Conservation (phyloP, 108 stramenopile genomes). For the Cyclostephanos tholiformis region DNA sequence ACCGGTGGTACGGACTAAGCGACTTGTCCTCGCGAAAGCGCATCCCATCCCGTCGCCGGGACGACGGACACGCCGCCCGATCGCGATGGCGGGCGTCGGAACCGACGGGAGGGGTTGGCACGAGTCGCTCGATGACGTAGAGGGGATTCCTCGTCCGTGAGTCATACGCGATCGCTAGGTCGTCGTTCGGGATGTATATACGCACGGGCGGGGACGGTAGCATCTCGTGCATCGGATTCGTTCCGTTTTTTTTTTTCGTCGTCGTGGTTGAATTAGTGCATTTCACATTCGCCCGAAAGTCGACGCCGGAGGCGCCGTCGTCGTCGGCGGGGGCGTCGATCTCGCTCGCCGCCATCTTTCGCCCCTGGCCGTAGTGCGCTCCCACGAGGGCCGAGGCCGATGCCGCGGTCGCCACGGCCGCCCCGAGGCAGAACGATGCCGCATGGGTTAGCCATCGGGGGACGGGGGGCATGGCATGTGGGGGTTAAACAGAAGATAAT, state of each 20-base stretch:
- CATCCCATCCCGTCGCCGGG: slow-evolving; percentile 47
- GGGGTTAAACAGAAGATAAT: too few species aligned
- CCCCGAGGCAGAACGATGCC: slow-evolving; percentile 47
- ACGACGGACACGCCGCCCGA: too few species aligned
- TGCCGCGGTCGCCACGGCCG: neutral
- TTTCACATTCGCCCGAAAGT: neutral
- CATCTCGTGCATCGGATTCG: slow-evolving; percentile 12
- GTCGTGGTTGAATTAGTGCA: neutral
- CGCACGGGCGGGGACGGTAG: slow-evolving; percentile 52
- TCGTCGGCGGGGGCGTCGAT: neutral
- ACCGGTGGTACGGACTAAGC: slow-evolving; percentile 57
- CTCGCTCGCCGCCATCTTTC: neutral
- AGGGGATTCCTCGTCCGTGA: slow-evolving; percentile 68
- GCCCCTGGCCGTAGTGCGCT: too few species aligned
- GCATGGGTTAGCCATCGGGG: slow-evolving; percentile 28
- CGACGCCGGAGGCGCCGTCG: neutral
- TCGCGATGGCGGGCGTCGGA: too few species aligned
- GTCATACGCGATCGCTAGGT: slow-evolving; percentile 82
- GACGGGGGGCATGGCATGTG: slow-evolving; percentile 6
- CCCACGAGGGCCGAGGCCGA: slow-evolving; percentile 1
- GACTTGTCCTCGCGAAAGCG: slow-evolving; percentile 68
- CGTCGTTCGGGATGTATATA: slow-evolving; percentile 63
- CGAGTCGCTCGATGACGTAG: slow-evolving; percentile 72
- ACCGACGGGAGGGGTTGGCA: slow-evolving; percentile 4
- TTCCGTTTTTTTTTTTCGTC: neutral